Evolutionary conservation across 2,329 filamentous ascomycete genomes (phyloP), one percentile per base, ranked within the genome.

Genomic region (Ascochyta koolunga): DNA sequence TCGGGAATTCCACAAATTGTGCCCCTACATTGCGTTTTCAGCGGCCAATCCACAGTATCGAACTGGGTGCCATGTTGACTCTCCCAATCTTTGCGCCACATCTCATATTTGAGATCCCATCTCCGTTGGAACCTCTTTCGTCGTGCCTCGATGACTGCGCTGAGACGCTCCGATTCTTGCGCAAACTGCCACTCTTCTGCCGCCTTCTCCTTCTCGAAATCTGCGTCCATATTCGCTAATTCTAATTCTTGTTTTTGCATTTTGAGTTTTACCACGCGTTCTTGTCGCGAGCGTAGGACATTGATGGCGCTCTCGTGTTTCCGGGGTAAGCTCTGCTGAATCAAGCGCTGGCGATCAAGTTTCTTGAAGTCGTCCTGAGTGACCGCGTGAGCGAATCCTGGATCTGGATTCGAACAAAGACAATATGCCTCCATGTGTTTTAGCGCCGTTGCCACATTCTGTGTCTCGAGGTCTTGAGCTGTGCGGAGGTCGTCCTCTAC

Each of bases 351-450:
- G 25, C 74, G 77, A 16, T 75, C 74, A 10, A 81, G 70, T 56
- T 78, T 78, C 27, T 68, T 68, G 9, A 70, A 70, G 42, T 80
- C 78, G 54, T 78, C 74, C 10, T 77, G 76, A 1, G 78, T 79
- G n/a, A 81, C 73, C 0, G 53, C 57, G 22, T 78, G 67, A 16
- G 58, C 39, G n/a, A 69, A 55, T 3, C 58, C 66, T 25, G 67
- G 56, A 4, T 64, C 47, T 19, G 59, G 56, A 32, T 61, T 65
- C 15, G 64, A 70, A 11, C 77, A 78, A 5, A 72, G 70, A 51
- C 78, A 80, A 56, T 79, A 81, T 4, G 77, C 77, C 52, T 79
- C 77, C 72, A 80, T 80, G 54, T 80, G 76, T 54, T 76, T 77
- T 3, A 81, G 61, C 0, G 78, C 78, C 2, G 77, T 79, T 0